phyloP scores from a whole-genome alignment of 495 filamentous ascomycete species.

The Elasticomyces elasticus region DNA sequence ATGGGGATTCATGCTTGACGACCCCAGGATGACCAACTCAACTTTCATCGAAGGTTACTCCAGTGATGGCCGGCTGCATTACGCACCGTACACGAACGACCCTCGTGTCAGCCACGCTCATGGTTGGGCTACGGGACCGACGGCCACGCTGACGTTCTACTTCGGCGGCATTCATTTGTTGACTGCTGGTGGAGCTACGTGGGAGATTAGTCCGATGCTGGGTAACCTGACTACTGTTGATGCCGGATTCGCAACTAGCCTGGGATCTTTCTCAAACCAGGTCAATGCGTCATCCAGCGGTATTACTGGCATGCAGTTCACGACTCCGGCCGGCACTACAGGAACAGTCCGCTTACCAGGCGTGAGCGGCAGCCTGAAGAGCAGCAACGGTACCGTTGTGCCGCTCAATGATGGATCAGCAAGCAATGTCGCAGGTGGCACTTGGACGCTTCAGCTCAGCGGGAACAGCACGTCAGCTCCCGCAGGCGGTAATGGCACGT shows the following conservation, averaged over 20 bases:
- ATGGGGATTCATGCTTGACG: conserved; percentile 56
- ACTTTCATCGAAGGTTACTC: conserved; percentile 54
- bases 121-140: conserved; percentile 53
- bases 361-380: conserved; percentile 1
- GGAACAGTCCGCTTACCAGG: conserved; percentile 32
- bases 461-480: neutral
- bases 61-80: conserved; percentile 45
- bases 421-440: conserved; percentile 1
- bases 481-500: neutral
- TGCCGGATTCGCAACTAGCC: conserved; percentile 46
- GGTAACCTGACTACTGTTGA: conserved; percentile 42
- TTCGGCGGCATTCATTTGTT: conserved; percentile 46
- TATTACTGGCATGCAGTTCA: conserved; percentile 32
- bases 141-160: conserved; percentile 43
- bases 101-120: conserved; percentile 49
- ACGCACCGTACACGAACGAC: conserved; percentile 46
- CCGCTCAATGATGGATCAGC: conserved; percentile 2
- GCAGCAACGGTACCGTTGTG: conserved; percentile 2
- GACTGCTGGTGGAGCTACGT: conserved; percentile 39
- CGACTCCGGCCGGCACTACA: conserved; percentile 37
- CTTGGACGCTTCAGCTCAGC: conserved; percentile 1
- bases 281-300: conserved; percentile 27
- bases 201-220: conserved; percentile 43
- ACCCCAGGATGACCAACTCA: conserved; percentile 50
- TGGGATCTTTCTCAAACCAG: conserved; percentile 40